A percentile compares a stretch with the other conserved stretches of the same genome.
These are phyloP conservation scores for Botrytis byssoidea DNA, from an alignment of 2,329 filamentous ascomycete genomes.

Conservation along the genomic window DNA sequence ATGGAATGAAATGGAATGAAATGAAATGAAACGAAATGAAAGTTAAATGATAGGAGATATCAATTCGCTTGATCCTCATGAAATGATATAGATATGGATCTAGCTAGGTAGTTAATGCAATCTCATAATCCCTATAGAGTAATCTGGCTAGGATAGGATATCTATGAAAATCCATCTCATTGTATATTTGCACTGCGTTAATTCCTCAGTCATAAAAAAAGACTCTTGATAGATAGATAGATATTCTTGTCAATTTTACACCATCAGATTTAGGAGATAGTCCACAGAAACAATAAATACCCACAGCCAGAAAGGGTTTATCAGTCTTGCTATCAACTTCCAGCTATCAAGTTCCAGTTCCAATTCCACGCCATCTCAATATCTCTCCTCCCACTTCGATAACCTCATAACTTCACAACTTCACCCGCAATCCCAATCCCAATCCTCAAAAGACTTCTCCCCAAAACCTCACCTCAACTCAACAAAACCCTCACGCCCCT, in stretches of 20 bases:
- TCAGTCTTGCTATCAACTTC: not conserved
- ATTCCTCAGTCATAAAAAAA: not conserved
- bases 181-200: no score
- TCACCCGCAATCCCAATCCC: not conserved
- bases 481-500: constrained; percentile 17
- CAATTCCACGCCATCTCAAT: not conserved
- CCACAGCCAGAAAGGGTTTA: not conserved
- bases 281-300: not conserved
- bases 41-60: not conserved
- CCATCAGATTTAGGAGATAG: not conserved
- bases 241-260: not conserved
- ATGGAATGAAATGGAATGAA: not conserved
- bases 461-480: not conserved
- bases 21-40: not conserved
- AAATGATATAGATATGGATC: no score
- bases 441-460: not conserved
- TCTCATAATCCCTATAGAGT: not conserved
- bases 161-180: not conserved
- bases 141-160: not conserved
- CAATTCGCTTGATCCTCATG: not conserved
- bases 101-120: not conserved
- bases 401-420: not conserved
- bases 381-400: not conserved
- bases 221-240: not conserved
- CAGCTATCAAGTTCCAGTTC: no score